Base-by-base conservation (phyloP, 1,284 basidiomycete genomes). In the Rhodotorula sp. region DNA sequence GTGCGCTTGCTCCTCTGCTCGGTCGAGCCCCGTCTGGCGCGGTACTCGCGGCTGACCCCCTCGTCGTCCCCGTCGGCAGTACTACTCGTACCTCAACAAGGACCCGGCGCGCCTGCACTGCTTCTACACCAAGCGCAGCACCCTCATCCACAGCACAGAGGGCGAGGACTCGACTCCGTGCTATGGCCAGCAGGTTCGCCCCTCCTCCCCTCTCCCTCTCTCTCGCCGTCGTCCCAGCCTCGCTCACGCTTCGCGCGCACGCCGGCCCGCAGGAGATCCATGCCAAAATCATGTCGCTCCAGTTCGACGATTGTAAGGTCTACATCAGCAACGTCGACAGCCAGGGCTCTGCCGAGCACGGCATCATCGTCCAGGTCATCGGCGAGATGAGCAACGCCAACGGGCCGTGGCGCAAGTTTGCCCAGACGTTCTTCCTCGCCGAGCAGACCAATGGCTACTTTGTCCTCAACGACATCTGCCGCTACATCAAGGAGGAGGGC, bases 401-500 rank as follows among this genome's bases (percentile, higher is more conserved):
- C 71, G 83, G 82, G 36, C 86, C 91, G 7, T 99, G 97, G 97
- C 90, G 90, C 80, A 98, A 98, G 85, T 99, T 99, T 80, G 94
- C 94, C 34, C 97, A 99, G 85, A 98, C 96, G 25, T 99, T 99
- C 85, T 99, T 99, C 90, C 90, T 99, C 68, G 97, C 97, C 60
- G 93, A 97, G 83, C 97, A 99, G 84, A 93, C 94, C 54, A 97
- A 96, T 80, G 97, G 97, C 60, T 99, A 98, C 86, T 99, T 94
- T 83, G 97, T 99, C 73, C 89, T 99, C 82, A 99, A 99, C 84
- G 97, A 99, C 84, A 98, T 99, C 84, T 99, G 99, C 90, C 91
- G 96, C 75, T 98, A 96, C 86, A 85, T 99, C 76, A 74, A 98
- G 84, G 95, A 97, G 79, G 85, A 88, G 51, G 90, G 92, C 73